Evolutionary conservation across 208 protist genomes (phyloP).

Genomic region (Wallacemonas sp.): DNA sequence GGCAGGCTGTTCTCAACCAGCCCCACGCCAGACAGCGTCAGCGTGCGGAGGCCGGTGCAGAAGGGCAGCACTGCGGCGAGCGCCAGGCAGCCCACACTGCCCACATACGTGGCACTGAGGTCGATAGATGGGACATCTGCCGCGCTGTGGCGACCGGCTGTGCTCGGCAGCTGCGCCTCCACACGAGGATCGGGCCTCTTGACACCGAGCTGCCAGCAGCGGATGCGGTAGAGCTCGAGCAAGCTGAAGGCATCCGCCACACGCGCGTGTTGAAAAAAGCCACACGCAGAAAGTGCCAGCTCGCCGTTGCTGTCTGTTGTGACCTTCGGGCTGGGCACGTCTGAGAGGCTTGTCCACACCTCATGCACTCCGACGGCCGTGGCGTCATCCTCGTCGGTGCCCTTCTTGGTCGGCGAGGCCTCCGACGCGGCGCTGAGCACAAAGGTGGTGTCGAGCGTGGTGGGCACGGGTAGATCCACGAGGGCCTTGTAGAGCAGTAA

Average conservation of each 20-base stretch:
- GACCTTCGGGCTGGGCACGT: not conserved
- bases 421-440: not conserved
- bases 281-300: not conserved
- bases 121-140: slow-evolving; percentile 9
- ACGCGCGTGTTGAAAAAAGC: not conserved
- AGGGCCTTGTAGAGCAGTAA: not conserved
- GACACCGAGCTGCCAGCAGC: slow-evolving; percentile 14
- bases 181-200: slow-evolving; percentile 12
- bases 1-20: slow-evolving; percentile 17
- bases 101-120: slow-evolving; percentile 27
- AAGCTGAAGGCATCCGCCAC: slow-evolving; percentile 5
- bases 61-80: slow-evolving; percentile 35
- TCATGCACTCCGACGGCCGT: not conserved
- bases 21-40: slow-evolving; percentile 29
- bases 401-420: not conserved
- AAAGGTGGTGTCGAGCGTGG: not conserved
- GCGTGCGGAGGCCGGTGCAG: slow-evolving; percentile 25
- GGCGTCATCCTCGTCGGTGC: not conserved
- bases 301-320: not conserved
- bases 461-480: not conserved
- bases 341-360: too few species aligned
- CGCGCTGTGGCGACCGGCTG: not conserved
- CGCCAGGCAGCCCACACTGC: slow-evolving; percentile 31
- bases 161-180: slow-evolving; percentile 16
- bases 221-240: slow-evolving; percentile 6